Evolutionary conservation across 306 rosid species (phyloP).

Genomic region (Herpetospermum pedunculosum): DNA sequence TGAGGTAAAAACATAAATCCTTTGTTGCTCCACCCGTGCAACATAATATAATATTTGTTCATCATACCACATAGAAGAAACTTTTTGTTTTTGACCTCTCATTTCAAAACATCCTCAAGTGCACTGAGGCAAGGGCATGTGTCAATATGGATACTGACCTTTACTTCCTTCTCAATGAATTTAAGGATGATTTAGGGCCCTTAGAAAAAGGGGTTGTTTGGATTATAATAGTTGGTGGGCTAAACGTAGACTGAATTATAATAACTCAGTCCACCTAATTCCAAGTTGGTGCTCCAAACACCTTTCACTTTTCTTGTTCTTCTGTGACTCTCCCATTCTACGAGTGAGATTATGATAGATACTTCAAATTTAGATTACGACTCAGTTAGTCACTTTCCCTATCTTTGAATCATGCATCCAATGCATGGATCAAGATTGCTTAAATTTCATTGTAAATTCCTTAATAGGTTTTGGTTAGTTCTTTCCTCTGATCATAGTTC

Average conservation of each 20-base stretch:
- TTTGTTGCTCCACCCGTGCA: not conserved
- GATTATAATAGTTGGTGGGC: no score
- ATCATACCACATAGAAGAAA: not conserved
- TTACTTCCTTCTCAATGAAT: not conserved
- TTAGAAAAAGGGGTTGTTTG: no score
- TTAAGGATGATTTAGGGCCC: no score
- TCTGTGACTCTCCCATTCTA: not conserved
- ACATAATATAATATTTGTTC: not conserved
- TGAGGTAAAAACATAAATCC: constrained; percentile 38
- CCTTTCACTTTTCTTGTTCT: not conserved
- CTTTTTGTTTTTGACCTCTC: not conserved
- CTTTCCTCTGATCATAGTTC: not conserved
- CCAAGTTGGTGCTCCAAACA: no score
- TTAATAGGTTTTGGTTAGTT: not conserved
- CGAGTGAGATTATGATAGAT: not conserved
- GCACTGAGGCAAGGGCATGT: not conserved
- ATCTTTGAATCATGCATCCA: not conserved
- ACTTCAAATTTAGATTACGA: not conserved
- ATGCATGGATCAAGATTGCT: not conserved
- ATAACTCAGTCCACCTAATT: no score
- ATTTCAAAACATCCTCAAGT: not conserved
- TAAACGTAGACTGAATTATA: no score
- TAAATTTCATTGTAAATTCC: not conserved
- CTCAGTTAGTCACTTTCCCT: not conserved
- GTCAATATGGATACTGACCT: not conserved